A percentile compares a stretch with the other conserved stretches of the same genome.
Evolutionary conservation across 176 grass and related monocot genomes (phyloP).

Genomic region (Oryza officinalis): DNA sequence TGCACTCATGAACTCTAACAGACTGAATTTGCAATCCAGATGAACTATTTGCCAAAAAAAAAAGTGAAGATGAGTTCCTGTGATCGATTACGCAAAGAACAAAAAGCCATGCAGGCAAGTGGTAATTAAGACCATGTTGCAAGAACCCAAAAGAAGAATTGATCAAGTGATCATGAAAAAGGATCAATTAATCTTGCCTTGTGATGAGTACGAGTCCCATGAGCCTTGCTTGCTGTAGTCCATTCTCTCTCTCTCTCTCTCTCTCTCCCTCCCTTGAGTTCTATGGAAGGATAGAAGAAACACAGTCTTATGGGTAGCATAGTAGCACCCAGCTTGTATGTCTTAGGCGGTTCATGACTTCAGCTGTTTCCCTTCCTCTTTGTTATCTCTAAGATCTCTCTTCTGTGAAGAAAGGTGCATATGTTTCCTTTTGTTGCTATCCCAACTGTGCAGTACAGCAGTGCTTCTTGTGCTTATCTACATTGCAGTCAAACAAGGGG

Average conservation of each 20-base stretch:
- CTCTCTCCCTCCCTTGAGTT: neutral
- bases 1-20: neutral
- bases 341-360: neutral
- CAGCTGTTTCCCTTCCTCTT: neutral
- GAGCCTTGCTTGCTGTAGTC: conserved; percentile 32
- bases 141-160: neutral
- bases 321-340: neutral
- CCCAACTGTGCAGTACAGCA: neutral
- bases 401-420: neutral
- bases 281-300: conserved; percentile 12
- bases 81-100: neutral
- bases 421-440: neutral
- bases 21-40: neutral
- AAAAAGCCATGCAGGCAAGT: neutral
- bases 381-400: neutral
- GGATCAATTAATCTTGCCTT: conserved; percentile 35
- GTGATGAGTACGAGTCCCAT: conserved; percentile 6
- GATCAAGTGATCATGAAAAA: neutral
- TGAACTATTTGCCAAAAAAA: neutral
- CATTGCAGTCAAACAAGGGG: too few species aligned
- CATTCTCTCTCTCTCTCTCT: neutral
- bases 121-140: neutral
- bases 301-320: neutral
- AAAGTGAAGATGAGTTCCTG: neutral
- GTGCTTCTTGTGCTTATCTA: too few species aligned